Evolutionary conservation across 148 eudicot species (phyloP), one percentile per base, ranked within the genome.

Genomic region (Rhododendron kiyosumense): DNA sequence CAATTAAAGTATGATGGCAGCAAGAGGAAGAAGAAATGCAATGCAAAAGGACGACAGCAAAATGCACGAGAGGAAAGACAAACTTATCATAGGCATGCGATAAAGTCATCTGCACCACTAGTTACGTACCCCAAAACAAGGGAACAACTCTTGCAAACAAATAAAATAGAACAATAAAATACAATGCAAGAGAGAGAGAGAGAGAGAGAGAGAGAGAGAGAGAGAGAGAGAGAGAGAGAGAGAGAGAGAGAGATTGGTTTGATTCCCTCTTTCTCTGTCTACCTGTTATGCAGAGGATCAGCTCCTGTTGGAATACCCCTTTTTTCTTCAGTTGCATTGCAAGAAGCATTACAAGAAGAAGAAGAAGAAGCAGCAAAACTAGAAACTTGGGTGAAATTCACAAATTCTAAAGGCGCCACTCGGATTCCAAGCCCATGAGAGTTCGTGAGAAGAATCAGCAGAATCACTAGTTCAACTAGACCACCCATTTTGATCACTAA

Each of bases 241-340:
- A 24, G 24, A 7, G 43, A 41, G 43, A 24, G 67, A 61, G 6
- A 4, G 22, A n/a, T 2, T n/a, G 30, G 71, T 65, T 15, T 5
- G 13, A 18, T 41, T 59, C 20, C 7, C 75, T 63, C 38, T 38
- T 46, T 13, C 49, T 51, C 24, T 52, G 73, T 34, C 84, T 84
- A 84, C 65, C 52, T 75, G 52, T 84, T 84, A 38, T 84, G 86
- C 52, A 84, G 79, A 75, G 86, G 86, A 84, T 84, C 77, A 22
- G 71, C 81, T 51, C 86, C 86, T 0, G 86, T 7, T 22, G 86
- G 86, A 14, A 76, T 48, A 15, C 86, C 73, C 9, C 86, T 75
- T 81, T 75, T 84, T 61, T 54, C 86, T 20, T 84, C 86, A 0
- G 52, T 13, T 13, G 15, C 43, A n/a, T 76, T 76, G 61, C 79